Conservation (phyloP, 202 grass and related monocot species). For the Cymbopogon flexuosus region DNA sequence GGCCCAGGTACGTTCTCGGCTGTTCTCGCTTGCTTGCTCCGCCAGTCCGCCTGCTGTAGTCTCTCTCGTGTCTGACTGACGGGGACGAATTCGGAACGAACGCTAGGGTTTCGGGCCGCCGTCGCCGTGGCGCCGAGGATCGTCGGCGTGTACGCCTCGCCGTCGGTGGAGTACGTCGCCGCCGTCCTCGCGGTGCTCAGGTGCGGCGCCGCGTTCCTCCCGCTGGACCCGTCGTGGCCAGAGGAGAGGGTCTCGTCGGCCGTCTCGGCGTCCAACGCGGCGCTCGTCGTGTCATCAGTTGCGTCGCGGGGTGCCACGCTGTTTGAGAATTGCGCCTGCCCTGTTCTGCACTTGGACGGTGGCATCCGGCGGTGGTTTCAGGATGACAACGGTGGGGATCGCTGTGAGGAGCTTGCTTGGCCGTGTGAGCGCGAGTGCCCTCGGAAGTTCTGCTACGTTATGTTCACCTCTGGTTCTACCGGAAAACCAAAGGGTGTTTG, state of each 20-base stretch:
- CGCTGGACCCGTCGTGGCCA: constrained; percentile 76
- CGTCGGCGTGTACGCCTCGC: constrained; percentile 50
- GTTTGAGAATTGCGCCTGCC: constrained; percentile 23
- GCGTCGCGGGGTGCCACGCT: not conserved
- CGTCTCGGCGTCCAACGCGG: constrained; percentile 46
- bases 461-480: constrained; percentile 90
- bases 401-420: constrained; percentile 38
- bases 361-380: not conserved
- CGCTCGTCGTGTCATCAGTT: constrained; percentile 29
- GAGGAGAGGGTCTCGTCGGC: constrained; percentile 53
- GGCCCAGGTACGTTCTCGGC: constrained; percentile 27
- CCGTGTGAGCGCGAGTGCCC: constrained; percentile 35
- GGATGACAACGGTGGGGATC: constrained; percentile 1
- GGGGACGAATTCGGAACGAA: constrained; percentile 11
- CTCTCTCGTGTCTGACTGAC: not conserved
- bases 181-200: constrained; percentile 70
- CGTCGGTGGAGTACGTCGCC: constrained; percentile 63
- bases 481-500: constrained; percentile 86
- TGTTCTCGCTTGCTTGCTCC: not conserved
- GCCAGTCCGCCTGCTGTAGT: no score
- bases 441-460: constrained; percentile 65
- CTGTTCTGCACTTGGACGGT: constrained; percentile 39
- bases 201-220: constrained; percentile 76
- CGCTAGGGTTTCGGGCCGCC: constrained; percentile 1
- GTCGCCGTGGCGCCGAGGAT: constrained; percentile 36